Evolutionary conservation across 176 grass and related monocot genomes (phyloP), one percentile per base, ranked within the genome.

Genomic region (Oryza rufipogon): DNA sequence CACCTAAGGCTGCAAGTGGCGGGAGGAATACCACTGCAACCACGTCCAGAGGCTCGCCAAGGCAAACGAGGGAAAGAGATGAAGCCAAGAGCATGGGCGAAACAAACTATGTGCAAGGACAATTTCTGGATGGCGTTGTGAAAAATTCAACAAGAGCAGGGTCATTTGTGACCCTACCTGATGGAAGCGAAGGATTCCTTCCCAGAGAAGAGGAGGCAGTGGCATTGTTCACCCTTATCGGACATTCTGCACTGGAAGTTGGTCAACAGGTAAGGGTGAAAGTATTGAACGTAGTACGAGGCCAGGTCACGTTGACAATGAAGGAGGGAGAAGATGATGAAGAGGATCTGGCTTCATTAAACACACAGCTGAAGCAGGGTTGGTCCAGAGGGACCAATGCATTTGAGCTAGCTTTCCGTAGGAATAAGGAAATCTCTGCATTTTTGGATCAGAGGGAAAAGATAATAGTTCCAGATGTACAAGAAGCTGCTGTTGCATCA

Each of bases 101-200:
- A 49, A 28, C 89, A 46, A 96, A 83, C 44, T 96, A 90, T 78
- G 34, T 67, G 42, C 80, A 75, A 70, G 96, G 96, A 20, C 88
- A 94, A 61, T 65, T 11, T 83, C 78, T 92, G 22, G 79, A 52
- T 36, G 93, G 93, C 48, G 89, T 75, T 61, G 86, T 99, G 32
- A 96, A 90, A 86, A 91, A 68, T 76, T 79, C 88, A 20, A 94
- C 77, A 30, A 87, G 89, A 77, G 79, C 91, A 75, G 96, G 96
- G 16, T 85, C 93, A 56, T 87, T 94, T 66, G 84, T 99, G 44
- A 85, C 81, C 14, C 85, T 99, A 64, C 74, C 93, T 79, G 91
- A 90, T 76, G 96, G 89, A 26, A 88, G 86, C 6, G 89, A 92
- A 93, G 93, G 93, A 52, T 99, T 99, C 86, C 91, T 99, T 76